Conservation (phyloP, 228 moss, liverwort and hornwort genomes). For the Sphagnum magellanicum region DNA sequence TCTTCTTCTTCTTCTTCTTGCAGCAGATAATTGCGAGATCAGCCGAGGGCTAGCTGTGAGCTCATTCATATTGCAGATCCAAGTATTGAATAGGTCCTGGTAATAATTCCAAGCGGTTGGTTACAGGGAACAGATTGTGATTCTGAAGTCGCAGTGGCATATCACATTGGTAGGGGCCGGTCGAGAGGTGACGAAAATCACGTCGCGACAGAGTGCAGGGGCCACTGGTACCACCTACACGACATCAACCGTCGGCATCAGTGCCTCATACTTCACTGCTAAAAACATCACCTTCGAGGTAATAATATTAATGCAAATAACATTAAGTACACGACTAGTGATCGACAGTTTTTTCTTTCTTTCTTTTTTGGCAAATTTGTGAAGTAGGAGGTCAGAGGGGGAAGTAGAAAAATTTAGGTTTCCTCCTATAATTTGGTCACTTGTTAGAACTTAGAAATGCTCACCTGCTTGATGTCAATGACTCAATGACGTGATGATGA, state of each 20-base stretch:
- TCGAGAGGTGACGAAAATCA: slow-evolving; percentile 51
- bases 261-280: slow-evolving; percentile 64
- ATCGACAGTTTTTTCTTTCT: no score
- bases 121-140: slow-evolving; percentile 53
- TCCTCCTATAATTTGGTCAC: not conserved
- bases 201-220: slow-evolving; percentile 55
- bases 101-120: no score
- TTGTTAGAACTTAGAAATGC: not conserved
- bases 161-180: slow-evolving; percentile 65
- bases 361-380: not conserved
- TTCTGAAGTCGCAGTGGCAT: slow-evolving; percentile 53
- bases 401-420: not conserved
- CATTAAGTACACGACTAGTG: no score
- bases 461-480: not conserved
- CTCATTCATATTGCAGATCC: no score
- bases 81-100: no score
- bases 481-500: not conserved
- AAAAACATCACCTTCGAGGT: slow-evolving; percentile 67
- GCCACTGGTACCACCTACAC: slow-evolving; percentile 50
- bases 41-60: no score
- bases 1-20: no score
- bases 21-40: no score
- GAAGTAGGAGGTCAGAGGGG: no score
- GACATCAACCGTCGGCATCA: slow-evolving; percentile 66
- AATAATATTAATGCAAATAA: not conserved